Conservation (phyloP, 164 flowering plant genomes). For the Tetrastigma voinierianum region DNA sequence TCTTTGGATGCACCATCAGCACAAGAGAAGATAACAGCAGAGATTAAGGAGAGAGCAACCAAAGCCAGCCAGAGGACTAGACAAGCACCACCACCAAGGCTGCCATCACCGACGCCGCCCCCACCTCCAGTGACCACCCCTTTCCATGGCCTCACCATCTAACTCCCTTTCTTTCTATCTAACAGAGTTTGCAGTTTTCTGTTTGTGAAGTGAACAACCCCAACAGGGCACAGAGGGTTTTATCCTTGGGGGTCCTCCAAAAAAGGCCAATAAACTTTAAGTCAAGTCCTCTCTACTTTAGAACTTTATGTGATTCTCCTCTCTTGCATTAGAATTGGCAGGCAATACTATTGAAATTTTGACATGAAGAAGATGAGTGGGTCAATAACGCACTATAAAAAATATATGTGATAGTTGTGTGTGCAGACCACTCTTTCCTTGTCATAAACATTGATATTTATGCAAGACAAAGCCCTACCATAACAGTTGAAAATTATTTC, state of each 20-base stretch:
- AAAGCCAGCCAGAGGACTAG: constrained; percentile 23
- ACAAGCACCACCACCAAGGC: constrained; percentile 4
- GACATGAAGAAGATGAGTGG: constrained; percentile 2
- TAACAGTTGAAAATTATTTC: too few relatives aligned
- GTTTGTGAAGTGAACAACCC: constrained; percentile 4
- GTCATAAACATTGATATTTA: not conserved
- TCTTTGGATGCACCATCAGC: constrained; percentile 41
- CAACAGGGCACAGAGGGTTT: constrained; percentile 1
- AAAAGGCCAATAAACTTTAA: too few relatives aligned
- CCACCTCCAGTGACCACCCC: constrained; percentile 4
- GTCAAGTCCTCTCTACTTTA: not conserved
- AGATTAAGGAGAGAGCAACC: constrained; percentile 22
- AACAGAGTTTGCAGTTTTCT: not conserved
- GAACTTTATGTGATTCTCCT: constrained; percentile 8
- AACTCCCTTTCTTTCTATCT: constrained; percentile 10
- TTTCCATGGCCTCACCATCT: constrained; percentile 33
- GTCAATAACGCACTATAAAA: constrained; percentile 8
- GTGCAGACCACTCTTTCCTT: constrained; percentile 11
- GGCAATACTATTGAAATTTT: constrained; percentile 5
- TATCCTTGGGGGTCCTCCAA: not conserved
- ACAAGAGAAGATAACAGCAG: constrained; percentile 35
- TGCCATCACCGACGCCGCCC: constrained; percentile 1
- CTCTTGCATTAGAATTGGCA: constrained; percentile 3
- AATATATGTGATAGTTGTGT: not conserved
- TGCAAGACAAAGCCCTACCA: too few relatives aligned